Conservation (phyloP, 2,329 filamentous ascomycete species). For the Fusarium sp. region DNA sequence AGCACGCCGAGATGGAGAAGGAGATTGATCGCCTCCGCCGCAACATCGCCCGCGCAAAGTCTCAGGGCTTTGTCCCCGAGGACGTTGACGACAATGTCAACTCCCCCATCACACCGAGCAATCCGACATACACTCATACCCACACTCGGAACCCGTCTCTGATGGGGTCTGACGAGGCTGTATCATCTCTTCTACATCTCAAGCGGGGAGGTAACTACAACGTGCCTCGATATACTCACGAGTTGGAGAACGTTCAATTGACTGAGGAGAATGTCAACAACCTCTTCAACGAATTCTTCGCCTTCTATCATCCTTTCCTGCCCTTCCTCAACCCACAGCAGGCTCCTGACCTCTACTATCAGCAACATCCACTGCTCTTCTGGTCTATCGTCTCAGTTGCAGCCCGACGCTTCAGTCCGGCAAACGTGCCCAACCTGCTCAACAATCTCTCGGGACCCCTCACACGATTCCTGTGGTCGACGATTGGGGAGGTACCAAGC, state of each 20-base stretch:
- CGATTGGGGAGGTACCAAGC: conserved; percentile 80
- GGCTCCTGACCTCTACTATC: conserved; percentile 78
- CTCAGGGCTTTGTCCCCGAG: conserved; percentile 68
- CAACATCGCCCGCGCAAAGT: conserved; percentile 69
- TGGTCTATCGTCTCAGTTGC: conserved; percentile 86
- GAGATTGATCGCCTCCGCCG: conserved; percentile 78
- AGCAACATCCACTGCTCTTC: conserved; percentile 84
- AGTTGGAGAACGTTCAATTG: conserved; percentile 72
- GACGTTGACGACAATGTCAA: conserved; percentile 66
- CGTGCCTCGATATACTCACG: conserved; percentile 69
- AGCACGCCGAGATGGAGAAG: conserved; percentile 88
- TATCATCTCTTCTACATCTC: conserved; percentile 74
- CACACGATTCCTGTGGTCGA: conserved; percentile 80
- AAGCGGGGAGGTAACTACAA: conserved; percentile 74
- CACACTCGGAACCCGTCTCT: conserved; percentile 72
- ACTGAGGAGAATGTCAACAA: conserved; percentile 72
- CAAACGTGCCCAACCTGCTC: conserved; percentile 70
- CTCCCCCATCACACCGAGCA: conserved; percentile 65
- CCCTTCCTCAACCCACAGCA: conserved; percentile 78
- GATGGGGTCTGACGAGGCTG: conserved; percentile 77
- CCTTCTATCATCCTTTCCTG: conserved; percentile 80
- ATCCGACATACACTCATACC: conserved; percentile 68
- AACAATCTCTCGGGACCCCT: conserved; percentile 75
- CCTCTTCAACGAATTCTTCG: conserved; percentile 81
- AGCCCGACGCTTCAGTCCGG: conserved; percentile 73